A percentile compares a stretch with the other conserved stretches of the same genome.
phyloP scores from a whole-genome alignment of 2,329 filamentous ascomycete species.

The Fusarium succisae region DNA sequence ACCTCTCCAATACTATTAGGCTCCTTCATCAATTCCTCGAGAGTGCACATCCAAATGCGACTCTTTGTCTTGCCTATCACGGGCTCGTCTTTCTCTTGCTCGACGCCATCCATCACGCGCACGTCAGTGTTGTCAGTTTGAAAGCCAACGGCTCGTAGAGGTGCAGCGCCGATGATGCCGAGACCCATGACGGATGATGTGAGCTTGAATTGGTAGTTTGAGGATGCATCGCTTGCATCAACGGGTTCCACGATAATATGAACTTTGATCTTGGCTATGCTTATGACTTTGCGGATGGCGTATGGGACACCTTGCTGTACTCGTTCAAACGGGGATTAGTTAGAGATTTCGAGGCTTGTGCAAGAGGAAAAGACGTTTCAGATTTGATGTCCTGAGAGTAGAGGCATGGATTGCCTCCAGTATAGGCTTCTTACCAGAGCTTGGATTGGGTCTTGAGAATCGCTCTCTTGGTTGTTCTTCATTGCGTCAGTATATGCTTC shows the following conservation, averaged over 20 bases:
- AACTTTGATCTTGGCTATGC: neutral
- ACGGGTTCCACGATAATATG: neutral
- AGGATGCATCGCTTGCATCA: neutral
- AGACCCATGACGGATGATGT: neutral
- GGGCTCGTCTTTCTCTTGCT: neutral
- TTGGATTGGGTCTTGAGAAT: neutral
- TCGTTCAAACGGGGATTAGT: fast-evolving
- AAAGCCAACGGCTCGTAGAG: neutral
- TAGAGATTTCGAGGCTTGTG: fast-evolving
- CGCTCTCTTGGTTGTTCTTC: neutral
- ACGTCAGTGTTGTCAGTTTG: neutral
- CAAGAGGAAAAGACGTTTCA: fast-evolving
- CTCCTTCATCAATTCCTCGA: neutral
- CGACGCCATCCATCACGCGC: neutral
- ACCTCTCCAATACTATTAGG: neutral
- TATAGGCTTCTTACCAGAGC: neutral
- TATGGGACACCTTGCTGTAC: neutral
- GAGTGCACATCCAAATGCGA: neutral
- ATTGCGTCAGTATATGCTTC: too few species aligned
- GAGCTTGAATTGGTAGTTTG: neutral
- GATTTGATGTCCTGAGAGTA: too few species aligned
- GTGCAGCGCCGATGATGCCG: neutral
- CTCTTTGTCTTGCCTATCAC: neutral
- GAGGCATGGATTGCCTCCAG: too few species aligned
- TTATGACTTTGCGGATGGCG: neutral